These are phyloP conservation scores for Fusarium papillatum DNA, from an alignment of 2,329 filamentous ascomycete species.

Conservation along the genomic window DNA sequence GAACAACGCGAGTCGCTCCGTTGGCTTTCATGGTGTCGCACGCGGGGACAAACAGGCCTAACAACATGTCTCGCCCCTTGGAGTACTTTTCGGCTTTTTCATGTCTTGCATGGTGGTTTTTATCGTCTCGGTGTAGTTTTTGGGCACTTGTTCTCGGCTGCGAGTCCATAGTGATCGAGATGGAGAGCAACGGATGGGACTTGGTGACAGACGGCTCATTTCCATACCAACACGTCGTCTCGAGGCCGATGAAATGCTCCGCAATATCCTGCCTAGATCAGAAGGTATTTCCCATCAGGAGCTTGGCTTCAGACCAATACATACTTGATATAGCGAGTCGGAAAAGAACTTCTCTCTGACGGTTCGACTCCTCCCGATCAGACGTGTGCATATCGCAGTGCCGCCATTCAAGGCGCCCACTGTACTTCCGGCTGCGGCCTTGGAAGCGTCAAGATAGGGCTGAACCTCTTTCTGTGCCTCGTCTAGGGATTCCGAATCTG, in stretches of 20 bases:
- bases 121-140: constrained; percentile 53
- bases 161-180: constrained; percentile 53
- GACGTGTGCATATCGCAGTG: constrained; percentile 50
- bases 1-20: constrained; percentile 52
- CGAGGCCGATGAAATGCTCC: constrained; percentile 51
- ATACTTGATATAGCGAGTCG: constrained; percentile 14
- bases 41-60: constrained; percentile 52
- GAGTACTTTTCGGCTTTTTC: constrained; percentile 11
- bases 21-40: constrained; percentile 52
- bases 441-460: constrained; percentile 31
- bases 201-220: constrained; percentile 44
- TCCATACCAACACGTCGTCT: constrained; percentile 51
- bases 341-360: constrained; percentile 52
- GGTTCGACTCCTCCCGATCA: constrained; percentile 50
- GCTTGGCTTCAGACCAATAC: neutral
- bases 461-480: constrained; percentile 20
- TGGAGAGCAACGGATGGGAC: constrained; percentile 52
- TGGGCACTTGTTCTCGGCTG: constrained; percentile 49
- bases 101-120: constrained; percentile 54
- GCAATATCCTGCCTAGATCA: constrained; percentile 21
- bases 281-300: too few relatives aligned
- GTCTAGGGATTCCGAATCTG: constrained; percentile 14
- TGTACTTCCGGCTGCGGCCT: constrained; percentile 32
- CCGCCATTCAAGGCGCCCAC: constrained; percentile 46
- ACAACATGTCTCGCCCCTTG: constrained; percentile 49